A percentile compares a stretch with the other conserved stretches of the same genome.
phyloP scores from a whole-genome alignment of 768 basidiomycete genomes.

The Naganishia kalamii region DNA sequence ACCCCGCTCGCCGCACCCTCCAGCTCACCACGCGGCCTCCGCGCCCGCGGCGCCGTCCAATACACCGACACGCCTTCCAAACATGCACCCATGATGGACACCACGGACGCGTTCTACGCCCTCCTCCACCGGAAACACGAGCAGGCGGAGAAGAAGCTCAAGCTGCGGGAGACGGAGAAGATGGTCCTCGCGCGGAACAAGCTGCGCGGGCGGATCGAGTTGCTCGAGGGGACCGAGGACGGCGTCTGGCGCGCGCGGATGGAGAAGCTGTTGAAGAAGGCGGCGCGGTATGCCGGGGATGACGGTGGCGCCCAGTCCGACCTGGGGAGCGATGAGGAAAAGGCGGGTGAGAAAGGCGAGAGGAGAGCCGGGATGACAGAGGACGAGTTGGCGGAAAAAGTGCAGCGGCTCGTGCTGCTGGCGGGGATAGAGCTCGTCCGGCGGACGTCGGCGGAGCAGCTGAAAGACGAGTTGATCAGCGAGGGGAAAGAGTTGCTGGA shows the following conservation, averaged over 20 bases:
- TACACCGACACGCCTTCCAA: conserved; percentile 1
- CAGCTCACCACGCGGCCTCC: neutral
- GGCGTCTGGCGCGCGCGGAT: conserved; percentile 12
- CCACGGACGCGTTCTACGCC: conserved; percentile 1
- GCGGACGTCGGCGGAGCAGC: neutral
- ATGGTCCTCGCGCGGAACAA: conserved; percentile 17
- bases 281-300: conserved; percentile 2
- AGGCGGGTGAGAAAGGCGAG: neutral
- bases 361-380: neutral
- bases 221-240: conserved; percentile 10
- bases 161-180: conserved; percentile 10
- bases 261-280: conserved; percentile 10
- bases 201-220: conserved; percentile 10
- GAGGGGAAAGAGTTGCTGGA: conserved; percentile 19
- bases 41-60: neutral
- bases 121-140: conserved; percentile 14
- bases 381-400: conserved; percentile 14
- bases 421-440: conserved; percentile 11
- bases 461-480: conserved; percentile 16
- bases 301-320: neutral
- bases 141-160: conserved; percentile 5
- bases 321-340: neutral
- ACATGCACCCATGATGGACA: neutral
- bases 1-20: neutral
- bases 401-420: neutral